Evolutionary conservation across 495 filamentous ascomycete species (phyloP), one percentile per base, ranked within the genome.

Genomic region (Xylaria castorea): DNA sequence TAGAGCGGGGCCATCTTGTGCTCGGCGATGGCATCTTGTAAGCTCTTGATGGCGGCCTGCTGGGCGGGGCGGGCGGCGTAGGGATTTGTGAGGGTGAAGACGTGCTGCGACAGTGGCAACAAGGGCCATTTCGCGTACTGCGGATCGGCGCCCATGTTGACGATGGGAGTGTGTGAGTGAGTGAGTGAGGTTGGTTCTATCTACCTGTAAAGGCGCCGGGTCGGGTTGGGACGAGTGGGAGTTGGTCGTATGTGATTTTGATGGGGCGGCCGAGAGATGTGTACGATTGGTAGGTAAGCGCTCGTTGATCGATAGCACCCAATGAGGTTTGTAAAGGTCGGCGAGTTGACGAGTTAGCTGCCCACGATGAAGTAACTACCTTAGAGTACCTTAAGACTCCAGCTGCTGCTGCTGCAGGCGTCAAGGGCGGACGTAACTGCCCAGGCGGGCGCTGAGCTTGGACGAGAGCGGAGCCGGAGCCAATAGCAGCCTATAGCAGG

Each of bases 1-100:
- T 99, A 99, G 38, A 98, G 89, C 20, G 96, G 95, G 48, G 97
- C 96, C 94, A 98, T 98, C 85, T 97, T 97, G 78, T 96, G 86
- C 81, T 97, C 93, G 70, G 82, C 85, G 84, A 99, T 97, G 76
- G 90, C 97, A 90, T 97, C 91, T 87, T 97, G 94, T 66, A 99
- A 88, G 75, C 90, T 89, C 83, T 95, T 92, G 79, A 94, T 84
- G 22, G 94, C 91, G 14, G 89, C 82, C 82, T 97, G 90, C 80
- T 91, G 91, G 68, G 89, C 83, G 48, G 88, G 73, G 71, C 87
- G 84, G 36, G 91, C 80, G 71, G 94, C 90, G 75, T 92, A 91
- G 74, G 94, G 91, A 84, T 97, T 97, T 76, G 94, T 95, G 85
- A 98, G 88, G 80, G 93, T 93, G 88, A 99, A 99, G 85, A 99